Percentiles rank a stretch among this genome's conserved stretches.
phyloP scores from a whole-genome alignment of 139 green algal genomes.

The Trebouxia sp. region DNA sequence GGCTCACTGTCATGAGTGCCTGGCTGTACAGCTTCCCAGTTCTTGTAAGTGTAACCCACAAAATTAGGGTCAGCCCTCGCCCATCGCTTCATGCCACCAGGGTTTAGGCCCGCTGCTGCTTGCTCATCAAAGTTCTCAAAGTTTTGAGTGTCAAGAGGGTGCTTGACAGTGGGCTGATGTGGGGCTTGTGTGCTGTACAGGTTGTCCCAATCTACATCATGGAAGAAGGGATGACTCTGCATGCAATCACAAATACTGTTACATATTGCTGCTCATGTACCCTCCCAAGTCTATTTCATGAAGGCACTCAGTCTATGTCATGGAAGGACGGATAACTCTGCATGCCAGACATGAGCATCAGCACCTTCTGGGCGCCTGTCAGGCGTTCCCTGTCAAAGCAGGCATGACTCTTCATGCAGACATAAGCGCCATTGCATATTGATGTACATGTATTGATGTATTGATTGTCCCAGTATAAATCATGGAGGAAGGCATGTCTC shows the following conservation, averaged over 20 bases:
- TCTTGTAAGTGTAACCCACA: slow-evolving; percentile 98
- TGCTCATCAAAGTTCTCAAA: slow-evolving; percentile 98
- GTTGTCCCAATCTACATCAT: slow-evolving; percentile 79
- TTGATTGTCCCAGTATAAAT: too few relatives aligned
- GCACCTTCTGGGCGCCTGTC: too few relatives aligned
- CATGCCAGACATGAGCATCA: too few relatives aligned
- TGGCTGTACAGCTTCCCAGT: slow-evolving; percentile 79
- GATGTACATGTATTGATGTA: too few relatives aligned
- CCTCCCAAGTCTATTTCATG: background rate
- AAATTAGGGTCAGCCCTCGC: slow-evolving; percentile 85
- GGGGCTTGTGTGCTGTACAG: slow-evolving; percentile 71
- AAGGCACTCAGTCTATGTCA: too few relatives aligned
- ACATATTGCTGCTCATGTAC: background rate
- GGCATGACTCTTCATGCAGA: too few relatives aligned
- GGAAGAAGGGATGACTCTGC: slow-evolving; percentile 91
- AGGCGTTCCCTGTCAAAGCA: too few relatives aligned
- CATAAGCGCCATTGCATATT: too few relatives aligned
- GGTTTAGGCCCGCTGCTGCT: background rate
- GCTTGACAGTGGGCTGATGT: slow-evolving; percentile 77
- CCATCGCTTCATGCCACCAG: slow-evolving; percentile 31
- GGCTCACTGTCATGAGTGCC: slow-evolving; percentile 23
- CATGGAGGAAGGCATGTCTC: too few relatives aligned
- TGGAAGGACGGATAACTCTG: too few relatives aligned
- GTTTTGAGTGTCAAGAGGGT: slow-evolving; percentile 96
- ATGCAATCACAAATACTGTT: background rate